Conservation (phyloP, 139 green algal genomes). For the Tetraselmis striata region DNA sequence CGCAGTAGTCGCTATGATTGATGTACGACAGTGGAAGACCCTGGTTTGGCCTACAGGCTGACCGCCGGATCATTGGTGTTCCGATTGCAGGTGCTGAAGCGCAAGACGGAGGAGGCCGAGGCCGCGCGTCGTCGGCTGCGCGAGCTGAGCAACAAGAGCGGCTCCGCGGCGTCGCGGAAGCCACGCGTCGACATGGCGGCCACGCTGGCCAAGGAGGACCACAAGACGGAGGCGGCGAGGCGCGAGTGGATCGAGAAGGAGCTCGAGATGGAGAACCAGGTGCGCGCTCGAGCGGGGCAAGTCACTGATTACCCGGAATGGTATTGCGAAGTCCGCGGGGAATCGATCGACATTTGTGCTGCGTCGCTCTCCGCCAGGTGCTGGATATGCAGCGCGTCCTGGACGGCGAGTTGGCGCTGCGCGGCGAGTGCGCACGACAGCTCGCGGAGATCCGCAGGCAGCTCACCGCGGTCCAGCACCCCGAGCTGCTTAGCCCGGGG, state of each 20-base stretch:
- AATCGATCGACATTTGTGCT: constrained; percentile 12
- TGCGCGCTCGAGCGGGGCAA: neutral
- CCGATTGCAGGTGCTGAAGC: constrained; percentile 77
- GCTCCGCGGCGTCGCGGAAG: neutral
- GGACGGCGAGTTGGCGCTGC: constrained; percentile 70
- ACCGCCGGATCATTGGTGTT: no score
- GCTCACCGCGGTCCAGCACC: constrained; percentile 32
- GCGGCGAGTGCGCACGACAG: constrained; percentile 32
- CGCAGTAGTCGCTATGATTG: no score
- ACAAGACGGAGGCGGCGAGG: constrained; percentile 14
- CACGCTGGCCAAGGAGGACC: neutral
- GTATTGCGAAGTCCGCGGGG: neutral
- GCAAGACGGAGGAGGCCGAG: constrained; percentile 87
- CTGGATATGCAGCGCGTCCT: constrained; percentile 45
- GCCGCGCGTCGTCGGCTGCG: constrained; percentile 58
- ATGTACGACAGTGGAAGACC: no score
- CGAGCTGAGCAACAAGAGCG: constrained; percentile 1
- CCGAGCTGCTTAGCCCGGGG: constrained; percentile 7
- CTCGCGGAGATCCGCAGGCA: constrained; percentile 58
- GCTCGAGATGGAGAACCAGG: constrained; percentile 63
- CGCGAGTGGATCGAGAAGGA: constrained; percentile 73
- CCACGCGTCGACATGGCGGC: neutral
- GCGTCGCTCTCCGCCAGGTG: neutral
- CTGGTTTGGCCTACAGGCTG: no score
- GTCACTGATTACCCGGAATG: neutral